Base-by-base conservation (phyloP, 2,329 filamentous ascomycete genomes). In the Fusarium drepaniforme region DNA sequence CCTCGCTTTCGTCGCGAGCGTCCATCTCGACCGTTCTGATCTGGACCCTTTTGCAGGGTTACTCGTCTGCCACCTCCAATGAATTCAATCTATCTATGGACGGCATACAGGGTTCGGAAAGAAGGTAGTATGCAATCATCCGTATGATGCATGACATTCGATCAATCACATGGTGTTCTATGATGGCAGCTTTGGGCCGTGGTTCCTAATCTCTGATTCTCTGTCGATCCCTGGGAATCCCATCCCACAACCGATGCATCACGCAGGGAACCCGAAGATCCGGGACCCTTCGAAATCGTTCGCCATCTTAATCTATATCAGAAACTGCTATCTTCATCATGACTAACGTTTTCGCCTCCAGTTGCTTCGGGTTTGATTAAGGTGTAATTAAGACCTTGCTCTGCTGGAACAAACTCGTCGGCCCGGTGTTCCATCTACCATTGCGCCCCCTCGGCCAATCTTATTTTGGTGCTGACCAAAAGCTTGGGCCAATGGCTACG, bases 401-500 rank as follows among this genome's bases (percentile, higher is more conserved):
- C 44, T 21, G 60, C 21, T 62, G 62, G 57, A 70, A 30, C 59
- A 72, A 49, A 73, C 21, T 49, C 12, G 44, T 60, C 73, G 73
- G 73, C 62, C 73, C 73, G 73, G 16, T 33, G 40, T 70, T 61
- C 69, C 73, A 61, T 46, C 51, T 33, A 30, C 28, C 49, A 53
- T 21, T 72, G 59, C 35, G 66, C 42, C 56, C 61, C 49, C 61
- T 33, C 58, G 63, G 62, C 67, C 67, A 68, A 74, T 37, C 46
- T 35, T 42, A 23, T 68, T 60, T 44, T 57, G 18, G 57, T 53
- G 37, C 21, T 65, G 57, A 46, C 64, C 23, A 23, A 53, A 21
- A 64, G 71, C 57, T 44, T 63, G 33, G 37, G 46, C 56, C 51
- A 49, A 46, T 42, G 40, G 21, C 49, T 21, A 25, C 44, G 23